These are phyloP conservation scores for Blepharisma stoltei DNA, from an alignment of 73 alveolate genomes.

Conservation along the genomic window DNA sequence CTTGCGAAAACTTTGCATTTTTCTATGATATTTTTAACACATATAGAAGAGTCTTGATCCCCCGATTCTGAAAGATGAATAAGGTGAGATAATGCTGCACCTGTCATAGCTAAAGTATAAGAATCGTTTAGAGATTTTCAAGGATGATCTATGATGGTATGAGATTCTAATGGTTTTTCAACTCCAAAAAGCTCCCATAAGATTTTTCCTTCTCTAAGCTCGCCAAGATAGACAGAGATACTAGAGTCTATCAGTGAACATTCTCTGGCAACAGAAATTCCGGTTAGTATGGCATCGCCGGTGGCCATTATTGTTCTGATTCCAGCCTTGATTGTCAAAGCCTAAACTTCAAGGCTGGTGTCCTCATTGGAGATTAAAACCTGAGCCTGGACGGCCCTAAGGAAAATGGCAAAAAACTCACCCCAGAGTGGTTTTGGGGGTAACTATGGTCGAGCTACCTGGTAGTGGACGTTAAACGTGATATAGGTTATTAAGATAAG, in stretches of 20 bases:
- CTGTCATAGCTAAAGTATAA: slow-evolving; percentile 35
- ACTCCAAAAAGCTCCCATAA: slow-evolving; percentile 28
- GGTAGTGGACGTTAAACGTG: too few species aligned
- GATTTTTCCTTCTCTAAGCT: slow-evolving; percentile 27
- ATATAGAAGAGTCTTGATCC: neutral
- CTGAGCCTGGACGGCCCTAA: too few species aligned
- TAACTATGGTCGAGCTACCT: too few species aligned
- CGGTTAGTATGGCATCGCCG: slow-evolving; percentile 85
- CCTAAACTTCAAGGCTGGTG: too few species aligned
- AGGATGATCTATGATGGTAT: neutral
- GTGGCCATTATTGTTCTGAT: slow-evolving; percentile 82
- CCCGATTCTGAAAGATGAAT: slow-evolving; percentile 13
- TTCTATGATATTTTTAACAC: slow-evolving; percentile 2
- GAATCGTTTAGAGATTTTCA: neutral
- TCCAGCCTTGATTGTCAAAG: slow-evolving; percentile 60
- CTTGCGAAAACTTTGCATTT: slow-evolving; percentile 41
- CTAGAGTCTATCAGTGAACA: slow-evolving; percentile 37
- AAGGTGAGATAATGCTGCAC: slow-evolving; percentile 35
- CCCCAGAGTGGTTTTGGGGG: too few species aligned
- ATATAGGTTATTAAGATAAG: too few species aligned
- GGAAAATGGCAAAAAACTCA: too few species aligned
- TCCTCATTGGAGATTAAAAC: too few species aligned
- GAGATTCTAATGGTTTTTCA: neutral
- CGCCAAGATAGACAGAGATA: slow-evolving; percentile 32
- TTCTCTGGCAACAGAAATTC: slow-evolving; percentile 74